Base-by-base conservation (phyloP, 1,284 basidiomycete species). In the Austroboletus olivaceoglutinosus region DNA sequence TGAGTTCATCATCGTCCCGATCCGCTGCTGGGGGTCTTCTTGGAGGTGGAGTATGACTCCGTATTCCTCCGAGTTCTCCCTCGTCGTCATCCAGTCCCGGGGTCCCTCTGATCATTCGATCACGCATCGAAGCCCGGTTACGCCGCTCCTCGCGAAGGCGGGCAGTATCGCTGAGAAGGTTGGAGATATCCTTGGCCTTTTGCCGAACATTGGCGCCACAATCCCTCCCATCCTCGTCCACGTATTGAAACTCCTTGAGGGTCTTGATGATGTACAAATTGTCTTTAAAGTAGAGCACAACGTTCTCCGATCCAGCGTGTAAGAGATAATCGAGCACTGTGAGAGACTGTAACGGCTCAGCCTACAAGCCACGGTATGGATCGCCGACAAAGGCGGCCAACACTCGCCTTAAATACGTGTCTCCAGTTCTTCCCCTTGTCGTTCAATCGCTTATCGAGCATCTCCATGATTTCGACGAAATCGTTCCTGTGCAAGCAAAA, bases 401-500 rank as follows among this genome's bases (percentile, higher is more conserved):
- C 47, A 65, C 73, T 55, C 56, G 86, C 91, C 80, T 99, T 99
- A 84, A 98, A 99, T 54, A 99, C 97, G 77, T 99, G 97, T 46
- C 96, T 81, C 97, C 97, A 99, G 68, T 99, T 98, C 84, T 99
- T 99, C 37, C 97, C 97, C 77, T 98, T 99, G 76, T 99, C 97
- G 65, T 99, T 99, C 60, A 99, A 74, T 45, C 97, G 85, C 74
- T 99, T 99, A 74, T 99, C 97, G 54, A 99, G 79, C 92, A 98
- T 98, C 76, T 99, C 97, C 94, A 99, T 98, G 65, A 99, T 95
- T 74, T 99, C 97, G 29, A 99, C 93, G 72, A 99, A 99, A 68
- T 99, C 95, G 59, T 86, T 90, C 73, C 93, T 97, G 61, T 51
- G 42, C 5, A 39, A 33, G 12, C 31, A 43, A 33, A 30, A n/a